Evolutionary conservation across 2,329 filamentous ascomycete species (phyloP).

Genomic region (Ampelomyces quisqualis): DNA sequence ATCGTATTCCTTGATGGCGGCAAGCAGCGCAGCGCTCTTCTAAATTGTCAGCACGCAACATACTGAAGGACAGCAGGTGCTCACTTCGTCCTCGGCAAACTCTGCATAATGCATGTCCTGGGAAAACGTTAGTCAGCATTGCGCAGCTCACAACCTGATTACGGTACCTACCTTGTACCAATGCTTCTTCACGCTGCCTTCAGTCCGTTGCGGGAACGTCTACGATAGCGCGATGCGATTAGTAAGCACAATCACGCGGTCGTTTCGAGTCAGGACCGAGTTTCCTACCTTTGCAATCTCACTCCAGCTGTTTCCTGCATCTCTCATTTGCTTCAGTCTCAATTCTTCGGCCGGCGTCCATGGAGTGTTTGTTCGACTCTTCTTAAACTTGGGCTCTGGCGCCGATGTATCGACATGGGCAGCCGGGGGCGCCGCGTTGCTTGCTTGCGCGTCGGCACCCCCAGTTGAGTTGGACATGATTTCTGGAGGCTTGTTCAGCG

Average conservation of each 20-base stretch:
- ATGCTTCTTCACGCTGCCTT: constrained; percentile 98
- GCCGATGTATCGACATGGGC: constrained; percentile 24
- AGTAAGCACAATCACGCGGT: too few species aligned
- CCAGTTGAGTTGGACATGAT: constrained; percentile 25
- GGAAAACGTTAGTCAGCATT: constrained; percentile 25
- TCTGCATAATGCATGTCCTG: constrained; percentile 99
- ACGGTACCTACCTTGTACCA: constrained; percentile 82
- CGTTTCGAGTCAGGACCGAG: too few species aligned
- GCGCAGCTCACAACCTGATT: not conserved
- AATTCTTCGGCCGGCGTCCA: constrained; percentile 96
- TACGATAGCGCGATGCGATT: constrained; percentile 43
- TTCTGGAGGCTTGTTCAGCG: constrained; percentile 25
- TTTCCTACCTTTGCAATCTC: constrained; percentile 89
- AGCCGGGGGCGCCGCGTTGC: constrained; percentile 24
- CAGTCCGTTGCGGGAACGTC: constrained; percentile 90
- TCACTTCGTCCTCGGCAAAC: constrained; percentile 94
- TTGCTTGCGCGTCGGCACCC: constrained; percentile 18
- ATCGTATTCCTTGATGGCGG: constrained; percentile 98
- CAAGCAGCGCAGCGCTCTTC: constrained; percentile 76
- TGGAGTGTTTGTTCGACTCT: constrained; percentile 96
- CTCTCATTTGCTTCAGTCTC: constrained; percentile 88
- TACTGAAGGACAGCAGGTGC: constrained; percentile 12
- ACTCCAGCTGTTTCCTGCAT: constrained; percentile 91
- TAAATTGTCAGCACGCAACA: constrained; percentile 30
- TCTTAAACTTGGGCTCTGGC: constrained; percentile 63